Base-by-base conservation (phyloP, 2,329 filamentous ascomycete genomes). In the Teratosphaeria gauchensis region DNA sequence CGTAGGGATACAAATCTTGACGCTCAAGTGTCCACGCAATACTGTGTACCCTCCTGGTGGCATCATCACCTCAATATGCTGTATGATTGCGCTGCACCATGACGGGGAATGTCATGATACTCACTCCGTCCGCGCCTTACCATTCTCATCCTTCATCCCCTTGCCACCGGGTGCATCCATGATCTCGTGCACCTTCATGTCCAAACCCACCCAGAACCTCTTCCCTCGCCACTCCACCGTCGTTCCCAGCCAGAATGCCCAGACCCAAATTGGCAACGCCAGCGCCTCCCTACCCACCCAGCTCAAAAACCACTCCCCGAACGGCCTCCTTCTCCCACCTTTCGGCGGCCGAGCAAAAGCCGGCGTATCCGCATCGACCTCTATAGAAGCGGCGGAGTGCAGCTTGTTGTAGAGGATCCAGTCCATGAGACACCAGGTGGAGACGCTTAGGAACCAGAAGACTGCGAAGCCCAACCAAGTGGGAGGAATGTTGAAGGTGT, bases 171-270 rank as follows among this genome's bases (percentile, higher is more conserved):
- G 19, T 48, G 4, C 9, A 4, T 48, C 30, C 33, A 12, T 42
- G 12, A 74, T 67, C 54, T 73, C 84, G 64, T 83, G 79, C 30
- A 95, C 92, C 55, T 85, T 89, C 80, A 92, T 92, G 71, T 97
- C 89, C 65, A 90, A 80, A 1, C 87, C 84, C 1, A 97, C 92
- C 66, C 82, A 83, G 71, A 97, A 97, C 31, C 78, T 82, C 68
- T 86, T 86, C 0, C 92, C 92, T 58, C 94, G 80, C 95, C 94
- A 99, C 56, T 83, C 83, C 0, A 99, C 90, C 0, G 86, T 92
- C 1, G 88, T 84, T 0, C 94, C 94, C n/a, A 92, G 87, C 65
- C 90, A 84, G 21, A 96, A 89, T 0, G 94, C 94, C 83, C 87
- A 91, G 0, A 84, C 77, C 94, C 94, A 99, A 60, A 99, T 87